Base-by-base conservation (phyloP, 1,284 basidiomycete species). In the Apiotrichum domesticum region DNA sequence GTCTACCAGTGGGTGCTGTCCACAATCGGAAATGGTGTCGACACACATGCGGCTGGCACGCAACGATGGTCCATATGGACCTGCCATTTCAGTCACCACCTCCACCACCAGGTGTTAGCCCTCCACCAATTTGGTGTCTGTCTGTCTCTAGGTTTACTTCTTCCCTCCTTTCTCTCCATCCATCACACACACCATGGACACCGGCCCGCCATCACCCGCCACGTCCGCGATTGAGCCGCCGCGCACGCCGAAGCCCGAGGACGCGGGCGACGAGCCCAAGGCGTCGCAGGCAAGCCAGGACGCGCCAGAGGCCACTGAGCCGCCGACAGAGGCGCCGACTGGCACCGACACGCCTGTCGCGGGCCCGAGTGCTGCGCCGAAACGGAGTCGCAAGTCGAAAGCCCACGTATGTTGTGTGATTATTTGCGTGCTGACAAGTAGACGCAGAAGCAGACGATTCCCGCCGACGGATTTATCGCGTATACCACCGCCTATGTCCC, bases 401-500 rank as follows among this genome's bases (percentile, higher is more conserved):
- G 42, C 42, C 2, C 32, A 43, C 34, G 44, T 51, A 45, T 8
- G 42, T 10, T 1, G 2, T 2, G 21, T 8, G 2, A 13, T 32
- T 2, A 39, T 9, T 8, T 4, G 29, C 29, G 29, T 29, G 37
- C 37, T 39, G 10, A 39, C 14, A 15, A 9, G 14, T 10, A 42
- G 40, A 35, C 33, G 33, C n/a, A 46, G 63, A 68, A 48, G 46
- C 58, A 4, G 65, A 68, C 44, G 60, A n/a, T 42, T 7, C 63
- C 32, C 50, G 50, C 29, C 2, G 50, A 51, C 13, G 50, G 50
- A 9, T 43, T 65, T 3, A 56, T 68, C 7, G 58, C 66, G 8
- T 70, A 70, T 55, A 75, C 73, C 3, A 65, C 65, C 0, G 71
- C 72, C 3, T 69, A 63, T 55, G 71, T 73, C 0, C 73, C 73